Conservation (phyloP, 371 early-diverging fungal genomes). For the Sporodiniella umbellata region DNA sequence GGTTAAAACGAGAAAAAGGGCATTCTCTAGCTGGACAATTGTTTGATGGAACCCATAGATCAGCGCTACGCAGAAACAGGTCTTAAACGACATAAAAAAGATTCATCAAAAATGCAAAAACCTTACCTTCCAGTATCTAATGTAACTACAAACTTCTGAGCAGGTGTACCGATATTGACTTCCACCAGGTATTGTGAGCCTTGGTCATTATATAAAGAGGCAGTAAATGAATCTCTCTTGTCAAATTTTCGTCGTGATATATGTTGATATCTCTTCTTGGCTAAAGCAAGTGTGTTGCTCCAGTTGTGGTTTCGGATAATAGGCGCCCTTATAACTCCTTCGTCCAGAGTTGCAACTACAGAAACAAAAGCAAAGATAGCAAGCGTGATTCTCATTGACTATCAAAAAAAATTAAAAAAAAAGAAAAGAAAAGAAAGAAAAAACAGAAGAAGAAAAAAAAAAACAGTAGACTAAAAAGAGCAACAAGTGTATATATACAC, state of each 20-base stretch:
- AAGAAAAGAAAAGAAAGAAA: no score
- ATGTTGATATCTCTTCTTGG: constrained; percentile 11
- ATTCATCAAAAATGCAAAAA: not conserved
- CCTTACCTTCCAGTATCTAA: constrained; percentile 39
- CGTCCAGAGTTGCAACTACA: not conserved
- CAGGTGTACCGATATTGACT: constrained; percentile 28
- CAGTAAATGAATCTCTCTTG: constrained; percentile 13
- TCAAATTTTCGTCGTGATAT: constrained; percentile 5
- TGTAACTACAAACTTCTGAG: constrained; percentile 30
- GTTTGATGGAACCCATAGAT: constrained; percentile 41
- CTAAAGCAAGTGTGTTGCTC: constrained; percentile 11
- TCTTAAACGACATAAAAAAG: not conserved
- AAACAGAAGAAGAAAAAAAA: no score
- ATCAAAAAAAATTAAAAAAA: no score
- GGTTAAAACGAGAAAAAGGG: constrained; percentile 36
- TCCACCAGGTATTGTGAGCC: constrained; percentile 40
- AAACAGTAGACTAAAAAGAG: no score
- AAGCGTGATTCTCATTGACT: no score
- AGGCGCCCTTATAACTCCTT: constrained; percentile 14
- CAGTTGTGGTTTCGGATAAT: constrained; percentile 12
- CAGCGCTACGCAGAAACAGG: constrained; percentile 25
- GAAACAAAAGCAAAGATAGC: constrained; percentile 6
- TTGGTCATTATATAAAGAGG: constrained; percentile 29
- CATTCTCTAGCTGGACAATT: constrained; percentile 25
- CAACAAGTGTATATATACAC: no score